Evolutionary conservation across 2,329 filamentous ascomycete species (phyloP), one percentile per base, ranked within the genome.

Genomic region (Colletotrichum gloeosporioides): DNA sequence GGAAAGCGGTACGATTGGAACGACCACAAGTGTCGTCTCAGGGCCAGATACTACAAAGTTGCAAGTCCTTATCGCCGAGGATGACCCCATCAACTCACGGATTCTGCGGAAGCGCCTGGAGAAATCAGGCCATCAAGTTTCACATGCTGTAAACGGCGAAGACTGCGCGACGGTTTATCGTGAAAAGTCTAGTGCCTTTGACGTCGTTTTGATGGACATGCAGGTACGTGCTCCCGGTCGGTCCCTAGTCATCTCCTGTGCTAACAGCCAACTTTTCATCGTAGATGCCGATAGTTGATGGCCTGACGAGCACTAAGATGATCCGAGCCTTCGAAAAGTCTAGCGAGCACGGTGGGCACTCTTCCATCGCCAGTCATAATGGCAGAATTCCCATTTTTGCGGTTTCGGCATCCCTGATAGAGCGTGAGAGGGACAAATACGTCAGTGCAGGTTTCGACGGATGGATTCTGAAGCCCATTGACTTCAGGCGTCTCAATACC

Each of bases 221-320:
- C 95, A 98, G 89, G 95, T 96, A 82, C 84, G 91, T 85, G 31
- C 39, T 44, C 15, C 72, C 36, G 13, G 13, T 16, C 15, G 18
- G n/a, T 39, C 16, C 22, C 8, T 53, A 49, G n/a, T 16, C 8
- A 63, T 59, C 3, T 25, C 18, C 3, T 49, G 18, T 34, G 69
- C 61, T 18, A 53, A 59, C 39, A 16, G 4, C 22, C 32, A 27
- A 12, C 25, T 44, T 25, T 31, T 13, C 22, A 25, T 22, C 22
- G 16, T 71, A 98, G 95, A 98, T 98, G 96, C 95, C 96, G 22
- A 97, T 98, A 36, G 94, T 98, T 6, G 95, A 98, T 81, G 96
- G 96, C 16, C 89, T 96, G 31, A 92, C 90, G 4, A 95, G 95
- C 18, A 94, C 95, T 0, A 96, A 95, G 83, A 94, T 95, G 90